A percentile compares a stretch with the other conserved stretches of the same genome.
Conservation (phyloP, 345 rosid species). For the Syzygium jambos region DNA sequence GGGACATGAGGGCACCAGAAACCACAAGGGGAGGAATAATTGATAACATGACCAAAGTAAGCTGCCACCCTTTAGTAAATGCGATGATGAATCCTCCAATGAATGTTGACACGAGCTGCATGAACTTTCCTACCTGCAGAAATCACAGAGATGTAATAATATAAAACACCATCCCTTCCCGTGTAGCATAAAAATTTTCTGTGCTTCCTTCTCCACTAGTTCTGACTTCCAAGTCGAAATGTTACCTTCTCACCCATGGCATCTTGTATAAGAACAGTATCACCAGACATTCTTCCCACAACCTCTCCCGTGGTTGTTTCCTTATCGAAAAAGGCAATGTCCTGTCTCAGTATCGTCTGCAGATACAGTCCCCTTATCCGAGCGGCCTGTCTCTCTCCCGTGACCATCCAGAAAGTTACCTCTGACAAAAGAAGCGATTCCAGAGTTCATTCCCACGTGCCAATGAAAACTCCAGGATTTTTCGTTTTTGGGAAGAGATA, state of each 20-base stretch:
- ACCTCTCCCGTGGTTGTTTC: slow-evolving; percentile 90
- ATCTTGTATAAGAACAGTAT: slow-evolving; percentile 86
- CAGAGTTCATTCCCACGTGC: neutral
- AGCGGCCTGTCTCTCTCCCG: slow-evolving; percentile 85
- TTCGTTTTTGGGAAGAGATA: neutral
- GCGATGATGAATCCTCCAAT: slow-evolving; percentile 73
- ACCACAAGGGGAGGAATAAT: slow-evolving; percentile 62
- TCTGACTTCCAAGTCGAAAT: neutral
- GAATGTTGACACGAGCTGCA: slow-evolving; percentile 70
- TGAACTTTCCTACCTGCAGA: slow-evolving; percentile 75
- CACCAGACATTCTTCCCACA: slow-evolving; percentile 94
- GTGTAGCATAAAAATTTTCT: neutral
- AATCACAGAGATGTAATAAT: neutral
- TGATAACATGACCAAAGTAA: slow-evolving; percentile 64
- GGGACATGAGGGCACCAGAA: slow-evolving; percentile 50
- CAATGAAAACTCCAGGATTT: neutral
- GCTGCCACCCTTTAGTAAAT: slow-evolving; percentile 80
- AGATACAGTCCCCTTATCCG: slow-evolving; percentile 64
- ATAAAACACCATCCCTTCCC: neutral
- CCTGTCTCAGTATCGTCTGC: slow-evolving; percentile 75
- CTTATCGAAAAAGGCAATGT: slow-evolving; percentile 65
- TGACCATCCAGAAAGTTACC: slow-evolving; percentile 81
- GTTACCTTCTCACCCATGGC: slow-evolving; percentile 96
- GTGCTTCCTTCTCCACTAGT: neutral
- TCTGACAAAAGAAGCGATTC: slow-evolving; percentile 22